phyloP scores from a whole-genome alignment of 2,329 filamentous ascomycete species.

The Penicillium sp. region DNA sequence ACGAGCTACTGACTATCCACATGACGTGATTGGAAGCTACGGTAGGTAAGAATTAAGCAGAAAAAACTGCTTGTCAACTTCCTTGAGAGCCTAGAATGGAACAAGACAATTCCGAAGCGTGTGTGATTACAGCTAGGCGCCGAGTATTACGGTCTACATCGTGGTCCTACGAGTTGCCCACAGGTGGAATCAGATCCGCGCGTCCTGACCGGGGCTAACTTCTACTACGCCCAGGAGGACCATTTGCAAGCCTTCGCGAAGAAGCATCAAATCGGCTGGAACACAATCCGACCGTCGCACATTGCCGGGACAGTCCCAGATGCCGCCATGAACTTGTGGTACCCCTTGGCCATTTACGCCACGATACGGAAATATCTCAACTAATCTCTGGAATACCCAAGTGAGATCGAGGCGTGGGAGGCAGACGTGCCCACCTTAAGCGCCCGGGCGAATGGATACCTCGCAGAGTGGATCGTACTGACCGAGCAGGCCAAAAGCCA shows the following conservation, averaged over 20 bases:
- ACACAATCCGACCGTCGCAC: slow-evolving; percentile 50
- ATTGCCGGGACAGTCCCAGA: slow-evolving; percentile 53
- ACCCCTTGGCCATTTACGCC: slow-evolving; percentile 49
- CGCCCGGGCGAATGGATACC: background rate
- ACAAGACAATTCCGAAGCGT: slow-evolving; percentile 38
- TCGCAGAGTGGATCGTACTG: slow-evolving; percentile 49
- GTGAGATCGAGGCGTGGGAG: slow-evolving; percentile 34
- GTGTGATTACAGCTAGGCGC: slow-evolving; percentile 54
- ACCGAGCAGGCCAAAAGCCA: slow-evolving; percentile 44
- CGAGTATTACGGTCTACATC: slow-evolving; percentile 55
- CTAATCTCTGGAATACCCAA: slow-evolving; percentile 35
- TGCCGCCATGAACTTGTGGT: slow-evolving; percentile 52
- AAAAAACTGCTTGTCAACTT: background rate
- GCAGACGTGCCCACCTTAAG: slow-evolving; percentile 32
- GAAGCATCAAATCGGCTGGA: slow-evolving; percentile 44
- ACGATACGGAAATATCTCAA: slow-evolving; percentile 35
- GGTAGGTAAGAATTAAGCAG: background rate
- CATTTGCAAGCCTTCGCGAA: slow-evolving; percentile 47
- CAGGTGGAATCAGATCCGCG: slow-evolving; percentile 46
- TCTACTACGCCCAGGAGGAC: slow-evolving; percentile 59
- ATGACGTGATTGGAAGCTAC: background rate
- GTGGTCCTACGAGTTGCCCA: slow-evolving; percentile 47
- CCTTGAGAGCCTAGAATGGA: background rate
- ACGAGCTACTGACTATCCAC: slow-evolving; percentile 44
- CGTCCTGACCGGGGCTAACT: slow-evolving; percentile 41